phyloP scores from a whole-genome alignment of 2,329 filamentous ascomycete genomes.

The Scedosporium minutisporum region DNA sequence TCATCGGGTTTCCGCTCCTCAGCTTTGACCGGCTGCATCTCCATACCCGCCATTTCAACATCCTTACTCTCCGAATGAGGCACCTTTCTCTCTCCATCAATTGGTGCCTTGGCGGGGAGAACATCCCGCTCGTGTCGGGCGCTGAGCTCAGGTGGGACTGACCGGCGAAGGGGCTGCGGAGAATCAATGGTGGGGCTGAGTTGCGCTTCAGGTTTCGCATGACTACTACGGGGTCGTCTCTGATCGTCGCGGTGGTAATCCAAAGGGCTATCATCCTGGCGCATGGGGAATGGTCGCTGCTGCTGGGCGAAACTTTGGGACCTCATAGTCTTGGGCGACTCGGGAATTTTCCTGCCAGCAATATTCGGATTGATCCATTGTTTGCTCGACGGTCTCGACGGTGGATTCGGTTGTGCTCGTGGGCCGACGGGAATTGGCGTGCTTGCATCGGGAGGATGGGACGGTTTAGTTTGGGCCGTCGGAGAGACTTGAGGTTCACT shows the following conservation, averaged over 20 bases:
- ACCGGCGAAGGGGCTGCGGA: background rate
- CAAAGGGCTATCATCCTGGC: slow-evolving; percentile 24
- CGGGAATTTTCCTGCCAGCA: slow-evolving; percentile 34
- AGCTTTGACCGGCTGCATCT: background rate
- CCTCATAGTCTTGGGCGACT: slow-evolving; percentile 41
- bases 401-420: slow-evolving; percentile 38
- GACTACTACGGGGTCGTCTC: slow-evolving; percentile 42
- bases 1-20: slow-evolving; percentile 1
- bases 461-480: slow-evolving; percentile 21
- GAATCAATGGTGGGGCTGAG: slow-evolving; percentile 4
- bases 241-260: slow-evolving; percentile 29
- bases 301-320: slow-evolving; percentile 39
- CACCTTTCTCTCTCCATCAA: background rate
- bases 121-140: background rate
- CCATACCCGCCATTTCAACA: background rate
- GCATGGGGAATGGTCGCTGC: slow-evolving; percentile 25
- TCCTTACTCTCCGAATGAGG: background rate
- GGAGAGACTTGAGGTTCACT: slow-evolving; percentile 8
- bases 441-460: slow-evolving; percentile 12
- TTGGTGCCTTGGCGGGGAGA: background rate
- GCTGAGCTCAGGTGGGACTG: slow-evolving; percentile 1
- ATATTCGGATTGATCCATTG: slow-evolving; percentile 50
- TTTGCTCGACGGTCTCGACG: slow-evolving; percentile 42
- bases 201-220: slow-evolving; percentile 36
- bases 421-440: slow-evolving; percentile 41